Base-by-base conservation (phyloP, 192 early-diverging fungal genomes). In the Coemansia sp. region DNA sequence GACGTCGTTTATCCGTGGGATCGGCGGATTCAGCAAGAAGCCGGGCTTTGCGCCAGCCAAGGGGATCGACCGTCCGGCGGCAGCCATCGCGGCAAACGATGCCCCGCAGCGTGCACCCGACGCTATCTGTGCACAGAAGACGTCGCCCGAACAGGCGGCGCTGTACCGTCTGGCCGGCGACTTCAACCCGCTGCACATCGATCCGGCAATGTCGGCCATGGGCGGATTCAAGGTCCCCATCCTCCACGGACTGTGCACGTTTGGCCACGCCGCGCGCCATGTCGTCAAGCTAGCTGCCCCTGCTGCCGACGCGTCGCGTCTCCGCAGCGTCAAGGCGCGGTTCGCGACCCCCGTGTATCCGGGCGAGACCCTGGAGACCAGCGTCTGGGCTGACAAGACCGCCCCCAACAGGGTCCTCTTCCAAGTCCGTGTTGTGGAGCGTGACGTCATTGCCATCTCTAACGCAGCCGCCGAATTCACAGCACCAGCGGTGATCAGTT, bases 141-240 rank as follows among this genome's bases (percentile, higher is more conserved):
- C 95, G 1, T 64, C 64, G 50, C 93, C 93, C 67, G 89, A 94
- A 47, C 92, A 94, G 80, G 98, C 98, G 25, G 95, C 94, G 9
- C 67, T 99, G 38, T 99, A 99, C 86, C 94, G 94, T 44, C 82
- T 98, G 59, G 88, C 86, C 9, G 97, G 96, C 61, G 97, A 99
- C 82, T 89, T 75, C 77, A 99, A 99, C 79, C 97, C 97, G 64
- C 83, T 99, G 62, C 97, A 99, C 72, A 92, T 99, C 67, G 96
- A 98, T 76, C 96, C 97, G 3, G 81, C 86, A 28, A 95, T 98
- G 94, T 87, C 91, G 36, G 84, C 86, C 38, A 84, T 97, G 55
- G 97, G 94, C 55, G 96, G 96, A 19, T 99, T 98, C 76, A 91
- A 98, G 37, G 88, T 90, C 13, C 97, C 97, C 4, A 98, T 99